Conservation (phyloP, 2,329 filamentous ascomycete genomes). For the Sporothrix pseudoabietina region DNA sequence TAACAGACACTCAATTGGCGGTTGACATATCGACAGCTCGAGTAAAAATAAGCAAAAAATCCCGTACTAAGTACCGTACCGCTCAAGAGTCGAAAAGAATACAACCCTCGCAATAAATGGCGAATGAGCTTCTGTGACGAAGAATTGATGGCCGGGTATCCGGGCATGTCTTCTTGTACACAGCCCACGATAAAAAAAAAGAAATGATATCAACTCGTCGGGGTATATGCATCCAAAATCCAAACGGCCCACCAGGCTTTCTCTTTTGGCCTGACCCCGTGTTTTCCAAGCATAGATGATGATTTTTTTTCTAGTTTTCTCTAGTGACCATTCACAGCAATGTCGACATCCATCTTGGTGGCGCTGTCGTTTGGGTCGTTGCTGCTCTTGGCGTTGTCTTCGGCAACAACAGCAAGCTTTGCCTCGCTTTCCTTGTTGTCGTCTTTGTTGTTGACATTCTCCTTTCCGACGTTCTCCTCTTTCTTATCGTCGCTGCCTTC, state of each 20-base stretch:
- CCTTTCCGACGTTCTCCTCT: background rate
- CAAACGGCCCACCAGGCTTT: background rate
- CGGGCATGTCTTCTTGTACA: background rate
- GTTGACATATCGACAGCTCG: background rate
- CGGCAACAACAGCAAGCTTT: background rate
- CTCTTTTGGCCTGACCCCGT: background rate
- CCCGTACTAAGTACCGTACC: background rate
- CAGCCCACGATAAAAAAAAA: conserved; percentile 7
- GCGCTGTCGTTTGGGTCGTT: conserved; percentile 32
- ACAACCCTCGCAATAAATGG: background rate
- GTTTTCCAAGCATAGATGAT: background rate
- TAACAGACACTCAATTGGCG: conserved; percentile 13
- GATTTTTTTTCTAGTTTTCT: background rate
- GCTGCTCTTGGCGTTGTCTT: conserved; percentile 28
- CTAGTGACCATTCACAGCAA: conserved; percentile 28
- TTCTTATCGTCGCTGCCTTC: background rate
- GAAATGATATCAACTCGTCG: conserved; percentile 18
- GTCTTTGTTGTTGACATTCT: background rate
- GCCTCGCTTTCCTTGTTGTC: conserved; percentile 2
- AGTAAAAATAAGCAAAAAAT: background rate
- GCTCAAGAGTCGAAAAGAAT: background rate
- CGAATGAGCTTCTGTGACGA: background rate
- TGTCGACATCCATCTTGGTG: conserved; percentile 30
- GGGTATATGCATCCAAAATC: conserved; percentile 28
- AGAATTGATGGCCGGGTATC: background rate